Evolutionary conservation across 202 grass and related monocot genomes (phyloP).

Genomic region (Zizania palustris): DNA sequence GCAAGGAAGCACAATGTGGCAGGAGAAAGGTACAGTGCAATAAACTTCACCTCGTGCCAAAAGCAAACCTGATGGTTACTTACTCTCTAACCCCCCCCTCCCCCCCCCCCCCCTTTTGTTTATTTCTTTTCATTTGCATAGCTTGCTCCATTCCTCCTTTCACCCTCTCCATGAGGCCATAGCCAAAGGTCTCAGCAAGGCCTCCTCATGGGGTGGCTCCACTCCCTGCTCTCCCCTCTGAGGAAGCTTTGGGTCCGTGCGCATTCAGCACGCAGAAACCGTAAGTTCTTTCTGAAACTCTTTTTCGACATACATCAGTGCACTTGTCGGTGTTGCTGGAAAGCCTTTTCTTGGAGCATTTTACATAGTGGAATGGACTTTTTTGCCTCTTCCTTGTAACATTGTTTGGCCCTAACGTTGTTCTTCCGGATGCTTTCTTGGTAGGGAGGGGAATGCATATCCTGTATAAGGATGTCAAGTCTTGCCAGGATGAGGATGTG

Average conservation of each 20-base stretch:
- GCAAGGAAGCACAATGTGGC: constrained; percentile 64
- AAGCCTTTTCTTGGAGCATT: neutral
- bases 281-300: constrained; percentile 37
- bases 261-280: constrained; percentile 56
- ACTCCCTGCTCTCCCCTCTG: constrained; percentile 68
- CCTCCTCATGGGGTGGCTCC: constrained; percentile 68
- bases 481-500: constrained; percentile 69
- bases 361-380: neutral
- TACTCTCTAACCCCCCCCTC: constrained; percentile 37
- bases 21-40: constrained; percentile 60
- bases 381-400: constrained; percentile 21
- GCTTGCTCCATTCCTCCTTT: constrained; percentile 31
- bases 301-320: neutral
- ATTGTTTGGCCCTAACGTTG: constrained; percentile 28
- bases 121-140: constrained; percentile 30
- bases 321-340: neutral
- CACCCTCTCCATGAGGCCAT: constrained; percentile 40
- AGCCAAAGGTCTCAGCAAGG: constrained; percentile 27
- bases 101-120: too few species aligned
- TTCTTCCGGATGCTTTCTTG: constrained; percentile 14
- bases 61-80: constrained; percentile 60
- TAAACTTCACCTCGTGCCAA: constrained; percentile 66
- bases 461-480: constrained; percentile 71
- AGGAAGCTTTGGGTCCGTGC: constrained; percentile 65
- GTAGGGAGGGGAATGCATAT: constrained; percentile 68